Percentiles rank a stretch among this genome's conserved stretches.
These are phyloP conservation scores for Pyricularia sp. DNA, from an alignment of 2,329 filamentous ascomycete species.

Conservation along the genomic window DNA sequence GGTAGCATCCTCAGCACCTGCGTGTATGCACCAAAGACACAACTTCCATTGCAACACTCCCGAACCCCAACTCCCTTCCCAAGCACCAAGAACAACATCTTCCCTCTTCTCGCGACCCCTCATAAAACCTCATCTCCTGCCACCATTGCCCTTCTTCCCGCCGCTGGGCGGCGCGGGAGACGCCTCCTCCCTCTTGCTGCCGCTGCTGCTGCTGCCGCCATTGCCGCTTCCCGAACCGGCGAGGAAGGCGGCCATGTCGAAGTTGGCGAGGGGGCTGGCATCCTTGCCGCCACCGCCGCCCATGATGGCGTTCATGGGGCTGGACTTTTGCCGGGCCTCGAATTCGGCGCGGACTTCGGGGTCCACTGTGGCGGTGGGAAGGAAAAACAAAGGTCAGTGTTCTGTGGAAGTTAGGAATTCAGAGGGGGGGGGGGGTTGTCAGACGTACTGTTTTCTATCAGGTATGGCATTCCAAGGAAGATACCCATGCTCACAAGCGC, in stretches of 20 bases:
- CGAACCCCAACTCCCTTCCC: background rate
- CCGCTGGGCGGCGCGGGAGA: slow-evolving; percentile 13
- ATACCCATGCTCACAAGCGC: slow-evolving; percentile 72
- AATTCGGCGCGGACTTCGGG: slow-evolving; percentile 92
- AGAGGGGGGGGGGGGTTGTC: background rate
- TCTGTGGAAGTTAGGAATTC: background rate
- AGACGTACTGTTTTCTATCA: slow-evolving; percentile 86
- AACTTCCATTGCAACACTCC: background rate
- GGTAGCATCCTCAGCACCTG: too few relatives aligned
- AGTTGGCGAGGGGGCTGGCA: slow-evolving; percentile 36
- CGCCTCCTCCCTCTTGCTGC: slow-evolving; percentile 28
- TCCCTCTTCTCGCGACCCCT: background rate
- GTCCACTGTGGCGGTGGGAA: slow-evolving; percentile 59
- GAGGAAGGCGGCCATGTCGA: slow-evolving; percentile 56
- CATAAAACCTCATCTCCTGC: slow-evolving; percentile 15
- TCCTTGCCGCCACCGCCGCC: slow-evolving; percentile 24
- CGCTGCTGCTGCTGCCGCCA: slow-evolving; percentile 23
- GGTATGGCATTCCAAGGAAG: slow-evolving; percentile 87
- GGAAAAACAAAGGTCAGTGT: background rate
- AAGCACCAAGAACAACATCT: background rate
- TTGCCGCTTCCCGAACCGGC: slow-evolving; percentile 33
- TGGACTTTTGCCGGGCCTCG: slow-evolving; percentile 76
- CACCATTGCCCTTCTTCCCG: slow-evolving; percentile 31
- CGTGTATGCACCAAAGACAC: too few relatives aligned
- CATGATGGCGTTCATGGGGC: slow-evolving; percentile 52